Evolutionary conservation across 129 eudicot species (phyloP), one percentile per base, ranked within the genome.

Genomic region (Chrysanthemum makinoi): DNA sequence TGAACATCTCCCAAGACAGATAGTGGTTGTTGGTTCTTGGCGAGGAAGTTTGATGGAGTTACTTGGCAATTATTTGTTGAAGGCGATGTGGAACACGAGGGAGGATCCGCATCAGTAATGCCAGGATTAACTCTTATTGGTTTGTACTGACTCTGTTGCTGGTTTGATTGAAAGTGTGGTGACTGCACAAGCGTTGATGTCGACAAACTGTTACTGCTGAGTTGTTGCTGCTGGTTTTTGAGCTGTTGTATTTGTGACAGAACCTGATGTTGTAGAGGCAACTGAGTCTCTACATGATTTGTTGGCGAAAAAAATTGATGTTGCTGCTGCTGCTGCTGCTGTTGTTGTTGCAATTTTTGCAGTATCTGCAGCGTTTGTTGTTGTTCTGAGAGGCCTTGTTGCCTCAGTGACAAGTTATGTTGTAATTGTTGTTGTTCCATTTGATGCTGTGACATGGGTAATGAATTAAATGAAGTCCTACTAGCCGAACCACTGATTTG

Each of bases 31-130:
- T 80, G 88, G 80, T 72, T 88, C 73, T 77, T 85, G 72, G 49
- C 77, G 60, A 75, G 28, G 80, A 82, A 80, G 71, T 62, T 88
- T 59, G 85, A 44, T 39, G 84, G 86, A 20, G 84, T 77, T 33
- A 80, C 66, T 18, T 91, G 96, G 75, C 83, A 80, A 62, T 85
- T 90, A 65, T 84, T 88, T 66, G 89, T 84, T 5, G 93, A 84
- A 76, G 96, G 95, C 3, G 97, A 88, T 1, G 94, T 86, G 26
- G 97, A 91, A 77, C 96, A 91, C 2, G 97, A 91, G n/a, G 96
- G 94, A 70, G 83, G 86, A 69, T 88, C 96, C 12, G 80, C 90
- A 26, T 84, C 88, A 16, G 91, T 75, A 8, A 68, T 70, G 24
- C 81, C 87, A 26, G 95, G 83, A 60, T 83, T 85, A 48, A 84